Conservation (phyloP, 495 filamentous ascomycete species). For the Tuber calosporum region DNA sequence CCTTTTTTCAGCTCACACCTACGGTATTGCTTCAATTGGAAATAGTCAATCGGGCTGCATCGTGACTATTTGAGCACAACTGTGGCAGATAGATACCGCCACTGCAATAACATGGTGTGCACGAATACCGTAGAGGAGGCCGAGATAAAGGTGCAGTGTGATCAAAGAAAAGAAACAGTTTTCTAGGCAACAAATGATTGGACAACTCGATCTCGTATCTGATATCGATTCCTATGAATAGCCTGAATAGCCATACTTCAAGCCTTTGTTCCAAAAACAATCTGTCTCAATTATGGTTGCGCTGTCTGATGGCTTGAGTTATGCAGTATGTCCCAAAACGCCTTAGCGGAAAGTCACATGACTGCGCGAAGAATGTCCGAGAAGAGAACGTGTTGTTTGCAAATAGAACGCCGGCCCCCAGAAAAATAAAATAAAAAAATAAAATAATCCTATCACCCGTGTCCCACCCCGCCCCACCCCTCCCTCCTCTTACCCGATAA, state of each 20-base stretch:
- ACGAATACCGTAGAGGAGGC: no score
- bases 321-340: neutral
- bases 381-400: conserved; percentile 36
- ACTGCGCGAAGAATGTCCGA: conserved; percentile 36
- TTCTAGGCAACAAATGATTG: neutral
- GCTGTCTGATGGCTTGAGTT: neutral
- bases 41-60: neutral
- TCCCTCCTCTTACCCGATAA: conserved; percentile 3
- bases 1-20: neutral
- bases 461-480: conserved; percentile 13
- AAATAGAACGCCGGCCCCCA: conserved; percentile 32
- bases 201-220: neutral
- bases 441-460: conserved; percentile 14
- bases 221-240: neutral
- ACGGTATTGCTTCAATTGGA: neutral
- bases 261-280: neutral
- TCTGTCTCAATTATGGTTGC: neutral
- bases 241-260: neutral
- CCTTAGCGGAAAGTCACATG: conserved; percentile 31
- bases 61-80: neutral
- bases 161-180: neutral
- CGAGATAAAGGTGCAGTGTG: neutral
- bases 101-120: neutral
- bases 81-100: neutral
- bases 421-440: conserved; percentile 3